phyloP scores from a whole-genome alignment of 2,329 filamentous ascomycete species.

The Akanthomyces muscarius region DNA sequence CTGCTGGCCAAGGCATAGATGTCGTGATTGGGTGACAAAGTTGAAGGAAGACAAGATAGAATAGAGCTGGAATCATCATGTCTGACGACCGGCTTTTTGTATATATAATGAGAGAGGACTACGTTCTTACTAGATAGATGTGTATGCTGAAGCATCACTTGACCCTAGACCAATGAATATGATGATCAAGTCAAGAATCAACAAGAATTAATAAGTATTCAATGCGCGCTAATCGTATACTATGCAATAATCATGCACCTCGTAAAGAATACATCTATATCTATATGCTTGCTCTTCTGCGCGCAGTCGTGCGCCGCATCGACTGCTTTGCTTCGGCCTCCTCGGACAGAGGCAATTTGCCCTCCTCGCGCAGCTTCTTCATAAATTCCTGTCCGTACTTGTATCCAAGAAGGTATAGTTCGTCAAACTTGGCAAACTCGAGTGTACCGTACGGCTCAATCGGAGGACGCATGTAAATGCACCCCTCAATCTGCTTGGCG shows the following conservation, averaged over 20 bases:
- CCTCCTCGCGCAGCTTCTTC: slow-evolving; percentile 70
- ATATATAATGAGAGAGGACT: not conserved
- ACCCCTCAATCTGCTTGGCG: slow-evolving; percentile 85
- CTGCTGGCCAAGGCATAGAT: slow-evolving; percentile 8
- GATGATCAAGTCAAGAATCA: not conserved
- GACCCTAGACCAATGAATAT: not conserved
- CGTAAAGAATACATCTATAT: not conserved
- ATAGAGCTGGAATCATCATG: not conserved
- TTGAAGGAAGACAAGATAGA: not conserved
- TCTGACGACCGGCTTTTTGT: not conserved
- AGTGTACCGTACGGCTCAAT: slow-evolving; percentile 91
- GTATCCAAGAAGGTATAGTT: slow-evolving; percentile 90
- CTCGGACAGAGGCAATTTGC: slow-evolving; percentile 65
- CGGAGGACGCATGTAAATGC: slow-evolving; percentile 93
- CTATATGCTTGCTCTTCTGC: slow-evolving; percentile 71
- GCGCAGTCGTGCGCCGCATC: slow-evolving; percentile 73
- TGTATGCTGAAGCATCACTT: not conserved
- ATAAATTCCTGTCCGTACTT: slow-evolving; percentile 79
- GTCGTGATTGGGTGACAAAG: no score
- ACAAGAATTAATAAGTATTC: not conserved
- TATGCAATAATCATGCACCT: not conserved
- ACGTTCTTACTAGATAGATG: not conserved
- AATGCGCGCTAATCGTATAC: not conserved
- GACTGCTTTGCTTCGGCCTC: slow-evolving; percentile 75
- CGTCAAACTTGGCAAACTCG: slow-evolving; percentile 96